phyloP scores from a whole-genome alignment of 2,329 filamentous ascomycete species.

The Phialemoniopsis sp. region DNA sequence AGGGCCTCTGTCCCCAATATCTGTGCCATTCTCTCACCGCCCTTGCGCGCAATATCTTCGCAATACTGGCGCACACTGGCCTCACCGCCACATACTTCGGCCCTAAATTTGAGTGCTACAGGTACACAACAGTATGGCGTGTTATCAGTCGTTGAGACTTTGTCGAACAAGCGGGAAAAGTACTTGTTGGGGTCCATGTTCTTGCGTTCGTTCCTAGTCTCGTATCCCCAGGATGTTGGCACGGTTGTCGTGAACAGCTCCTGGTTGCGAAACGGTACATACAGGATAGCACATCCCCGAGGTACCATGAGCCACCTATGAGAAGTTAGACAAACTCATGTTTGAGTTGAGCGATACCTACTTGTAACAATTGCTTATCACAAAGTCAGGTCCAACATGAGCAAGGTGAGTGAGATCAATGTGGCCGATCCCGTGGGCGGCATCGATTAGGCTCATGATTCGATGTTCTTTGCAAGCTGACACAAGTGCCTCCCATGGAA shows the following conservation, averaged over 20 bases:
- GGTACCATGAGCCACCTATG: conserved; percentile 63
- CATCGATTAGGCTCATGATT: conserved; percentile 62
- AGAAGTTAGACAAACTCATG: too few species aligned
- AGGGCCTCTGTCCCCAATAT: conserved; percentile 58
- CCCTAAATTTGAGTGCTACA: conserved; percentile 57
- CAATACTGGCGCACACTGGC: conserved; percentile 54
- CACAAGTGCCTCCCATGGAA: conserved; percentile 63
- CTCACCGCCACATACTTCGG: conserved; percentile 58
- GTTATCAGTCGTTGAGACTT: conserved; percentile 60
- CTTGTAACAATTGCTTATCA: conserved; percentile 67
- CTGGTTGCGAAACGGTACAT: conserved; percentile 63
- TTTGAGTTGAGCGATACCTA: too few species aligned
- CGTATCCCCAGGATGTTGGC: conserved; percentile 66
- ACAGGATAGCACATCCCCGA: conserved; percentile 63
- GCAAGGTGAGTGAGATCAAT: conserved; percentile 54
- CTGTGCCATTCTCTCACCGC: conserved; percentile 47
- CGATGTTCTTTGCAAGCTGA: conserved; percentile 50
- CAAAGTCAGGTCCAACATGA: conserved; percentile 61
- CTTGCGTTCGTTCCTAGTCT: too few species aligned
- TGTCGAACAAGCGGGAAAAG: conserved; percentile 61
- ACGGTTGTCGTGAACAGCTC: conserved; percentile 59
- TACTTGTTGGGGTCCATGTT: conserved; percentile 30
- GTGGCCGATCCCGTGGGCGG: conserved; percentile 65
- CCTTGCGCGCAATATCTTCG: conserved; percentile 46
- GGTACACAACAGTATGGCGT: conserved; percentile 58